phyloP scores from a whole-genome alignment of 306 rosid species.

The Albizia julibrissin region DNA sequence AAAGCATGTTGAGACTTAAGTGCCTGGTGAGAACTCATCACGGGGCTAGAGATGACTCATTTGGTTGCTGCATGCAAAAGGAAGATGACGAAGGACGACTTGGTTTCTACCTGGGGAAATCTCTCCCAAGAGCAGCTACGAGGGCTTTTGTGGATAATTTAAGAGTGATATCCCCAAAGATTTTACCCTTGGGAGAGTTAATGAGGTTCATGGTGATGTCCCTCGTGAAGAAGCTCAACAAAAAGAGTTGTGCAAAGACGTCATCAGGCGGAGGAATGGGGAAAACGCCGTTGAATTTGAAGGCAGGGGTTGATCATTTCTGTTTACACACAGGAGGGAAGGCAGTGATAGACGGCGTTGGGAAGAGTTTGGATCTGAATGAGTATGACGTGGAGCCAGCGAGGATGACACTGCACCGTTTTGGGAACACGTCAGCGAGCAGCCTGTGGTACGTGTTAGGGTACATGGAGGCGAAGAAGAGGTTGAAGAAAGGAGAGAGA shows the following conservation, averaged over 20 bases:
- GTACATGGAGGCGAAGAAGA: slow-evolving; percentile 89
- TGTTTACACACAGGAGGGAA: slow-evolving; percentile 90
- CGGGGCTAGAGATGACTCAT: slow-evolving; percentile 78
- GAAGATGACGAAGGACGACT: slow-evolving; percentile 67
- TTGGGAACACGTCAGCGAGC: slow-evolving; percentile 87
- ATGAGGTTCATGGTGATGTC: slow-evolving; percentile 46
- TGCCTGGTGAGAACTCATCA: slow-evolving; percentile 75
- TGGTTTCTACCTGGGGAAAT: slow-evolving; percentile 67
- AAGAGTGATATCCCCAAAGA: slow-evolving; percentile 63
- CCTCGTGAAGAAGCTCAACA: slow-evolving; percentile 36
- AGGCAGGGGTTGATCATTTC: slow-evolving; percentile 76
- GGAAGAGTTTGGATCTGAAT: slow-evolving; percentile 55
- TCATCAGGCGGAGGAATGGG: not conserved
- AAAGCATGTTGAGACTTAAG: slow-evolving; percentile 53
- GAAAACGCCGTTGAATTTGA: slow-evolving; percentile 58
- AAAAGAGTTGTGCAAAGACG: not conserved
- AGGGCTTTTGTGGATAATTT: slow-evolving; percentile 80
- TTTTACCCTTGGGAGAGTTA: slow-evolving; percentile 72
- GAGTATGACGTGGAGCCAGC: slow-evolving; percentile 85
- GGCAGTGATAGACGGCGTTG: slow-evolving; percentile 88
- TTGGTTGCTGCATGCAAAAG: slow-evolving; percentile 63
- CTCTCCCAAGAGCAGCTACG: slow-evolving; percentile 85
- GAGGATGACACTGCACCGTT: slow-evolving; percentile 88
- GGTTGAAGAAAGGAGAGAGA: slow-evolving; percentile 66
- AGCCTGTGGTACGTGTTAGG: slow-evolving; percentile 89